A percentile compares a stretch with the other conserved stretches of the same genome.
Conservation (phyloP, 257 asterid genomes). For the Datura wrightii region DNA sequence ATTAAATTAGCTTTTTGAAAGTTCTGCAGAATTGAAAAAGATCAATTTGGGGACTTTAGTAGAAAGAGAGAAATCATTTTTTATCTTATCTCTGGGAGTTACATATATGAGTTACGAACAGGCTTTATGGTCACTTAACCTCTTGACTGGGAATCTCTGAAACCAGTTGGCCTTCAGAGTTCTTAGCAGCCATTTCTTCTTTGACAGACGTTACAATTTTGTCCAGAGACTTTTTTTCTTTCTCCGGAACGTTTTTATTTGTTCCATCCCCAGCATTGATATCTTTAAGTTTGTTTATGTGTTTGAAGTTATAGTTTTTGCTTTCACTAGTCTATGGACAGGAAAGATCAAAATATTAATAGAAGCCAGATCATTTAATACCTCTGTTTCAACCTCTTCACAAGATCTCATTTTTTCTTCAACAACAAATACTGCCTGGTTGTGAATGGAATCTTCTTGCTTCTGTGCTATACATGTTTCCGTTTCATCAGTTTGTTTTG, state of each 20-base stretch:
- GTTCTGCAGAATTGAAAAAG: constrained; percentile 3
- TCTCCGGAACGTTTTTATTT: neutral
- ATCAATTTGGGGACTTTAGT: neutral
- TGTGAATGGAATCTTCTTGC: neutral
- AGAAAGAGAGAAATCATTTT: neutral
- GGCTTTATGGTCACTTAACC: constrained; percentile 22
- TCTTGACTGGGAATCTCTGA: constrained; percentile 30
- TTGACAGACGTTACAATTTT: neutral
- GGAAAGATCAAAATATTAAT: neutral
- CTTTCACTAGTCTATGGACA: neutral
- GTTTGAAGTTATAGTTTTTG: neutral
- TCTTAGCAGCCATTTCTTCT: constrained; percentile 18
- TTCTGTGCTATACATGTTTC: neutral
- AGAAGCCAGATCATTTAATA: neutral
- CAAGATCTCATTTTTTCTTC: constrained; percentile 5
- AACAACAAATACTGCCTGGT: neutral
- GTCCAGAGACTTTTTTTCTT: neutral
- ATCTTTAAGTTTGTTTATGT: constrained; percentile 27
- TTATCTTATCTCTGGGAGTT: neutral
- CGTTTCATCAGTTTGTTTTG: neutral
- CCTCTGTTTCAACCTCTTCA: neutral
- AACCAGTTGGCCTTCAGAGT: neutral
- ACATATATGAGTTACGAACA: neutral
- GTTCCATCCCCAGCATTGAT: neutral
- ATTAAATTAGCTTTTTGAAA: constrained; percentile 26